Conservation (phyloP, 306 rosid species). For the Delonix regia region DNA sequence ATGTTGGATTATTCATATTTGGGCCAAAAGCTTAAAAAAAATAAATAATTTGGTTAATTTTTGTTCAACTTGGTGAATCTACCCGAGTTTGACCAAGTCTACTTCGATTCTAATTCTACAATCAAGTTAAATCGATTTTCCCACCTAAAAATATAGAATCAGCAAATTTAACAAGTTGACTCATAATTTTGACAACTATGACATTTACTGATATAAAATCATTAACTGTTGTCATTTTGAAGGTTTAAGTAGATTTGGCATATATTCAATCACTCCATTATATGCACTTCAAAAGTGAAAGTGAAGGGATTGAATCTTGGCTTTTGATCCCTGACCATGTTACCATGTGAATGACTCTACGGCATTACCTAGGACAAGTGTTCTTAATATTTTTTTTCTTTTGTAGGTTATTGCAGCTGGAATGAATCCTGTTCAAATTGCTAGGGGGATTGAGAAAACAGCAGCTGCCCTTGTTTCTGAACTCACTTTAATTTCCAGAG, state of each 20-base stretch:
- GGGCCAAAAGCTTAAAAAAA: no score
- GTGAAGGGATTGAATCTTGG: background rate
- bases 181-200: no score
- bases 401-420: conserved; percentile 87
- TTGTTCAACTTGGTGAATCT: no score
- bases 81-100: no score
- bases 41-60: no score
- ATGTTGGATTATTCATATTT: no score
- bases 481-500: conserved; percentile 77
- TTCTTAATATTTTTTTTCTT: conserved; percentile 21
- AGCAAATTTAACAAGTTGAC: no score
- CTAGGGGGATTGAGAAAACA: conserved; percentile 89
- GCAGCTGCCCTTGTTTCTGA: conserved; percentile 80
- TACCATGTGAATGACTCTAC: background rate
- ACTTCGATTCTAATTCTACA: no score
- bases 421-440: conserved; percentile 89
- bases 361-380: background rate
- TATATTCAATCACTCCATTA: background rate
- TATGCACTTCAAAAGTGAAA: background rate
- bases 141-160: no score
- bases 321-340: conserved; percentile 8
- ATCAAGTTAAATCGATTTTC: no score
- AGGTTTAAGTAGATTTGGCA: conserved; percentile 6
- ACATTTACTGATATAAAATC: no score
- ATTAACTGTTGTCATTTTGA: conserved; percentile 21